Conservation (phyloP, 23 red algal species). For the Gracilaria gracilis region DNA sequence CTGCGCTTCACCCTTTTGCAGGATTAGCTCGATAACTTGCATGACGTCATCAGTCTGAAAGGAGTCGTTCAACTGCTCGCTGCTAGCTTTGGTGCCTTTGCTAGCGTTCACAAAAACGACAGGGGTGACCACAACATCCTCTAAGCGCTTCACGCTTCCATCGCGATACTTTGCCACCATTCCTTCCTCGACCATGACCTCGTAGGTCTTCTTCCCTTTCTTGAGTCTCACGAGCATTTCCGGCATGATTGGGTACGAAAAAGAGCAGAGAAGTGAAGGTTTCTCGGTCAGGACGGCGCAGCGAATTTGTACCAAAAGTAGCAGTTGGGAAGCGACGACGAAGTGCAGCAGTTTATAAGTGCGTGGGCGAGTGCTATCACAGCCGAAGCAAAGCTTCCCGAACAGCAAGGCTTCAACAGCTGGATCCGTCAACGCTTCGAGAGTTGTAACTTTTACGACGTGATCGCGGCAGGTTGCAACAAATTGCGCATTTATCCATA, state of each 20-base stretch:
- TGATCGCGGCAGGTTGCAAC: background rate
- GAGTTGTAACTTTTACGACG: no score
- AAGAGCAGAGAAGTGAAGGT: background rate
- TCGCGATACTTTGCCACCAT: conserved; percentile 83
- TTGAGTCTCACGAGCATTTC: conserved; percentile 87
- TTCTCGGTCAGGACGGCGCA: background rate
- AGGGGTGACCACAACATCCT: conserved; percentile 79
- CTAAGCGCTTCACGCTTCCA: conserved; percentile 46
- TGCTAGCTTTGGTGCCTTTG: conserved; percentile 75
- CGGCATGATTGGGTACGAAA: background rate
- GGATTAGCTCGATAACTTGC: conserved; percentile 62
- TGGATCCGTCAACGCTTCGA: no score
- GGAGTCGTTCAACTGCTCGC: conserved; percentile 52
- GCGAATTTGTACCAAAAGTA: background rate
- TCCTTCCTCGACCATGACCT: conserved; percentile 82
- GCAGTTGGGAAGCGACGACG: no score
- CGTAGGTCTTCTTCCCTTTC: conserved; percentile 83
- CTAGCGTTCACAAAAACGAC: conserved; percentile 78
- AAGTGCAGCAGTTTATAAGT: no score
- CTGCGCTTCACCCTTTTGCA: conserved; percentile 90
- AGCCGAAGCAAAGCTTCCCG: background rate
- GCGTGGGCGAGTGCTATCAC: background rate
- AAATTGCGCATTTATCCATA: background rate
- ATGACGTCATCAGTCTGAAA: conserved; percentile 61
- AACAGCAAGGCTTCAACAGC: background rate